These are phyloP conservation scores for Pezicula neosporulosa DNA, from an alignment of 2,329 filamentous ascomycete genomes.

Conservation along the genomic window DNA sequence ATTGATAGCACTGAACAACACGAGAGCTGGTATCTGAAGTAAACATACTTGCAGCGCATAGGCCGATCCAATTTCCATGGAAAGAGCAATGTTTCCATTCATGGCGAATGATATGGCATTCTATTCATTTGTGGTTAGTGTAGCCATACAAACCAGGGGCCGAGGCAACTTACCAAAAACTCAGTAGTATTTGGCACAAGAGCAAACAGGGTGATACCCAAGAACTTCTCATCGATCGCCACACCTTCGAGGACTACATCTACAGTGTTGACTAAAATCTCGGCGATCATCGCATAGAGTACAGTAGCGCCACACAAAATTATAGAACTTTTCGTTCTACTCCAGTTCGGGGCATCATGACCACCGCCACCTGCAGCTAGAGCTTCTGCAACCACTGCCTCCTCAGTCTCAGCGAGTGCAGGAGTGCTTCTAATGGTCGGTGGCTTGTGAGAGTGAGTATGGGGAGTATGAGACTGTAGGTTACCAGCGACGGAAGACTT, in stretches of 20 bases:
- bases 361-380: constrained; percentile 55
- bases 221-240: constrained; percentile 92
- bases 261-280: constrained; percentile 94
- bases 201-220: constrained; percentile 94
- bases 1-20: constrained; percentile 83
- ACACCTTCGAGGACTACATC: constrained; percentile 92
- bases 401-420: constrained; percentile 27
- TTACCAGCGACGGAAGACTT: constrained; percentile 41
- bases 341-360: constrained; percentile 99
- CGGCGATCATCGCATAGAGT: constrained; percentile 93
- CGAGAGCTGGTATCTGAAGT: constrained; percentile 87
- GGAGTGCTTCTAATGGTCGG: constrained; percentile 28
- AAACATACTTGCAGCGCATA: constrained; percentile 96
- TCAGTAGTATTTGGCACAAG: constrained; percentile 98
- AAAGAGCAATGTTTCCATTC: constrained; percentile 98
- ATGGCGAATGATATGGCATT: constrained; percentile 99
- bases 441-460: constrained; percentile 22
- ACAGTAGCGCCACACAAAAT: constrained; percentile 87
- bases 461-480: constrained; percentile 15
- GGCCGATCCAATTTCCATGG: constrained; percentile 98
- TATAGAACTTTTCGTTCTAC: constrained; percentile 82
- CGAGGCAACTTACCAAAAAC: constrained; percentile 67
- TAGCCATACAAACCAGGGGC: constrained; percentile 11
- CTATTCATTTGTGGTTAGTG: constrained; percentile 34
- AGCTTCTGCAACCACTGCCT: constrained; percentile 25